These are phyloP conservation scores for Mucor velutinosus DNA, from an alignment of 371 early-diverging fungal species.

Conservation along the genomic window DNA sequence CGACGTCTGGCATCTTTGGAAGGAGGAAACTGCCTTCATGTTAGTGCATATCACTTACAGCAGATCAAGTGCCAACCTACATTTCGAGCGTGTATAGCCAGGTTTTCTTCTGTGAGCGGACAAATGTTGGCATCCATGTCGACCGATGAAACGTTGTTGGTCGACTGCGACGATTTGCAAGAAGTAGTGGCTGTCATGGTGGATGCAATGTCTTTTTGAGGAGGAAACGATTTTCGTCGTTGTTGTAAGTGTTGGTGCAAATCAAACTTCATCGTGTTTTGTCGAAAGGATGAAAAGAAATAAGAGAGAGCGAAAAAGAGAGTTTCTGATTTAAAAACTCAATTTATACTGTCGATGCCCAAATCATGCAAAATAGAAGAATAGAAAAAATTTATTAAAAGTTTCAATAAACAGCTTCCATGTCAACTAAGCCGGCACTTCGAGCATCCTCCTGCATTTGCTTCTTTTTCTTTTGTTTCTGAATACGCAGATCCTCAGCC, in stretches of 20 bases:
- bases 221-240: conserved; percentile 9
- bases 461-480: conserved; percentile 18
- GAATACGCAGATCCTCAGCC: conserved; percentile 8
- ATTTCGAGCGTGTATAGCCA: conserved; percentile 12
- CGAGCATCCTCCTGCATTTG: conserved; percentile 24
- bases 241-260: not conserved
- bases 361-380: conserved; percentile 10
- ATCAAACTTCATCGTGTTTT: not conserved
- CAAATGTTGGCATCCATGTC: not conserved
- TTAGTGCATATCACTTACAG: not conserved
- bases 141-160: not conserved
- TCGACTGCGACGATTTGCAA: not conserved
- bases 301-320: not conserved
- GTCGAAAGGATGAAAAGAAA: not conserved
- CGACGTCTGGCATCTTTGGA: conserved; percentile 9
- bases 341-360: conserved; percentile 1
- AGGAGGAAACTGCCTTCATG: conserved; percentile 13
- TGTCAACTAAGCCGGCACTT: conserved; percentile 26
- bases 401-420: conserved; percentile 15
- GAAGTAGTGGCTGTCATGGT: not conserved
- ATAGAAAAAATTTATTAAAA: not conserved
- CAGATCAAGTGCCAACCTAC: conserved; percentile 3
- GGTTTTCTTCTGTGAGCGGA: conserved; percentile 23
- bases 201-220: not conserved
- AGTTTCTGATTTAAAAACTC: not conserved